Evolutionary conservation across 305 asterid species (phyloP).

Genomic region (Coffea humblotiana): DNA sequence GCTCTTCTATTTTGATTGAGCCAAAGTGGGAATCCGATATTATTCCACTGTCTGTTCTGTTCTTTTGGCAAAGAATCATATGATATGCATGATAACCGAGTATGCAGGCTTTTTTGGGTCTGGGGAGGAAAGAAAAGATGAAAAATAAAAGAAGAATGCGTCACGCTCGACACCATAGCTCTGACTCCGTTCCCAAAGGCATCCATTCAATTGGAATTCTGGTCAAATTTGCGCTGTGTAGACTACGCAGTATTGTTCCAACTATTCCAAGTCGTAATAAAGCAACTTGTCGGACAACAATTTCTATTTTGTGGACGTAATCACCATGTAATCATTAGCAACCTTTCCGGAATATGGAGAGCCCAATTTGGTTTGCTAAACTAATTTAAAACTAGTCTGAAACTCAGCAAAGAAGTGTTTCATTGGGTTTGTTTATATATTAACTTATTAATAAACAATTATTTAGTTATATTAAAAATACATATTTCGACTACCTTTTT

Average conservation of each 20-base stretch:
- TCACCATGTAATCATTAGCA: not conserved
- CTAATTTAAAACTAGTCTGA: not conserved
- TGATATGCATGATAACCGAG: not conserved
- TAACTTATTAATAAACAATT: no score
- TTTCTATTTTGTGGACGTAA: not conserved
- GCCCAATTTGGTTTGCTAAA: not conserved
- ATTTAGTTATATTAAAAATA: no score
- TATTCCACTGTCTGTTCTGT: not conserved
- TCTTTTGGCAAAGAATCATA: not conserved
- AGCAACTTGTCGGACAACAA: no score
- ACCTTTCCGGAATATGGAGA: not conserved
- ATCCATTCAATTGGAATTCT: no score
- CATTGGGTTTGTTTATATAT: no score
- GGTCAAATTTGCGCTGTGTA: no score
- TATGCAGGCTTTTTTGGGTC: not conserved
- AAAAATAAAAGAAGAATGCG: not conserved
- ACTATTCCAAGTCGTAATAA: no score
- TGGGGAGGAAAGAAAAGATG: no score
- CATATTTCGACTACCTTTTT: no score
- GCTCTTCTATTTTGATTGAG: slow-evolving; percentile 1
- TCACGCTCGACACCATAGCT: not conserved
- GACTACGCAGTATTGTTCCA: no score
- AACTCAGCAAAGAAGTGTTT: no score
- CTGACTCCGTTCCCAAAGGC: no score
- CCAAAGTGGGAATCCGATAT: slow-evolving; percentile 3